A percentile compares a stretch with the other conserved stretches of the same genome.
phyloP scores from a whole-genome alignment of 2,329 filamentous ascomycete genomes.

The Cordyceps tenuipes region DNA sequence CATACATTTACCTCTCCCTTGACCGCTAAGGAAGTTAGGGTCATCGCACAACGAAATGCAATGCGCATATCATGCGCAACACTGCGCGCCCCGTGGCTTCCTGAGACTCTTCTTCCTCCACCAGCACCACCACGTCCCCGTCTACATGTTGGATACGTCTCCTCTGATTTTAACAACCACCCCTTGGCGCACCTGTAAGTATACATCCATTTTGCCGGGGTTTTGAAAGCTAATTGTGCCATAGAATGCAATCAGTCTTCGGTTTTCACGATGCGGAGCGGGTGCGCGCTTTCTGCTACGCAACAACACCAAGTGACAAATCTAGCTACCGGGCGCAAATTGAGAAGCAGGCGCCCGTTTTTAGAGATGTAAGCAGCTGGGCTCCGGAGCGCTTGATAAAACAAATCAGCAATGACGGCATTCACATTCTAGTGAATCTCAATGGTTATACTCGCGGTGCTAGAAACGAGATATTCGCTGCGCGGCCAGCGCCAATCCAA shows the following conservation, averaged over 20 bases:
- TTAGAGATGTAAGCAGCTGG: slow-evolving; percentile 83
- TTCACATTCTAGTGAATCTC: slow-evolving; percentile 94
- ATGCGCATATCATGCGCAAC: slow-evolving; percentile 88
- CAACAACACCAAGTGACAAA: slow-evolving; percentile 83
- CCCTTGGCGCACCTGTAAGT: slow-evolving; percentile 78
- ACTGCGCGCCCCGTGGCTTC: slow-evolving; percentile 78
- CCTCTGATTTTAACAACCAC: slow-evolving; percentile 98
- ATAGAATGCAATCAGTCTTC: slow-evolving; percentile 92
- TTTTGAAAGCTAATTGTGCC: slow-evolving; percentile 1
- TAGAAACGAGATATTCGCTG: slow-evolving; percentile 95
- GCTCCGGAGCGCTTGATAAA: slow-evolving; percentile 72
- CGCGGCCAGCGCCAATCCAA: slow-evolving; percentile 86
- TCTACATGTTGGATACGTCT: slow-evolving; percentile 91
- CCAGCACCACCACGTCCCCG: slow-evolving; percentile 72
- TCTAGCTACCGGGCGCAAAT: slow-evolving; percentile 89
- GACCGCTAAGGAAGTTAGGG: slow-evolving; percentile 81
- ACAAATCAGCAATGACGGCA: slow-evolving; percentile 78
- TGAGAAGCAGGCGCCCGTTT: slow-evolving; percentile 83
- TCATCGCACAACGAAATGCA: slow-evolving; percentile 92
- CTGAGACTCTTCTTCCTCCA: slow-evolving; percentile 71
- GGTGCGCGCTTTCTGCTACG: slow-evolving; percentile 87
- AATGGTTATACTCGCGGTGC: slow-evolving; percentile 96
- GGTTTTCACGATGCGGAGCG: slow-evolving; percentile 70
- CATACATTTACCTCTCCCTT: slow-evolving; percentile 96
- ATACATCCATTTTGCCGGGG: background rate